phyloP scores from a whole-genome alignment of 2,329 filamentous ascomycete species.

The Samsoniella hepiali region DNA sequence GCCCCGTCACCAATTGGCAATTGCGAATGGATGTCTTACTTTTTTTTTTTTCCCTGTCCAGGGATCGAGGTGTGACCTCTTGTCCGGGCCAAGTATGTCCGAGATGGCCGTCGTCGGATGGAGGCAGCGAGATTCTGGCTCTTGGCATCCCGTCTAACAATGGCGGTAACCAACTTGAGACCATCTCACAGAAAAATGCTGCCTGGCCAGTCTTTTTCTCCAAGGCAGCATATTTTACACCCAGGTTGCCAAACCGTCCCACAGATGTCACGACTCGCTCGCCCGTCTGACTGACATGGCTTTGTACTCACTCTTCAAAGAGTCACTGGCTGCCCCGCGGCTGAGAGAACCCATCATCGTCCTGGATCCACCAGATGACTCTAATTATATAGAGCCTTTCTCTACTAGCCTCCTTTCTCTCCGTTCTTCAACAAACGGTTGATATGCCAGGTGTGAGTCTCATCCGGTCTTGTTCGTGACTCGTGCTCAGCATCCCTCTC shows the following conservation, averaged over 20 bases:
- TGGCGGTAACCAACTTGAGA: too few relatives aligned
- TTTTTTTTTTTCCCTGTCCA: background rate
- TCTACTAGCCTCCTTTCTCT: background rate
- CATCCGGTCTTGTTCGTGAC: background rate
- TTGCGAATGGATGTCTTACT: background rate
- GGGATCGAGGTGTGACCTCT: background rate
- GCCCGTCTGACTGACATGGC: background rate
- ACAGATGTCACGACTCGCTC: background rate
- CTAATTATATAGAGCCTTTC: background rate
- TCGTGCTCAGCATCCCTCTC: background rate
- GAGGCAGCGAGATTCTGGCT: background rate
- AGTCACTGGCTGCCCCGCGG: background rate
- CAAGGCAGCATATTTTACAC: too few relatives aligned
- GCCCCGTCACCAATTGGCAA: background rate
- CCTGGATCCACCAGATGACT: background rate
- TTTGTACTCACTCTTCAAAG: background rate
- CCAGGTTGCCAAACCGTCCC: background rate
- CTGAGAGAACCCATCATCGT: conserved; percentile 3
- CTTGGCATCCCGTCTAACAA: background rate
- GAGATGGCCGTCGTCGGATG: background rate
- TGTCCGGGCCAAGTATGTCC: background rate
- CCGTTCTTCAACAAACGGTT: background rate
- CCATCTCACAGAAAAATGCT: background rate
- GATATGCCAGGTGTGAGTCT: background rate
- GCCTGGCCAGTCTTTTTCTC: background rate